Evolutionary conservation across 768 basidiomycete species (phyloP), one percentile per base, ranked within the genome.

Genomic region (Asterophora parasitica): DNA sequence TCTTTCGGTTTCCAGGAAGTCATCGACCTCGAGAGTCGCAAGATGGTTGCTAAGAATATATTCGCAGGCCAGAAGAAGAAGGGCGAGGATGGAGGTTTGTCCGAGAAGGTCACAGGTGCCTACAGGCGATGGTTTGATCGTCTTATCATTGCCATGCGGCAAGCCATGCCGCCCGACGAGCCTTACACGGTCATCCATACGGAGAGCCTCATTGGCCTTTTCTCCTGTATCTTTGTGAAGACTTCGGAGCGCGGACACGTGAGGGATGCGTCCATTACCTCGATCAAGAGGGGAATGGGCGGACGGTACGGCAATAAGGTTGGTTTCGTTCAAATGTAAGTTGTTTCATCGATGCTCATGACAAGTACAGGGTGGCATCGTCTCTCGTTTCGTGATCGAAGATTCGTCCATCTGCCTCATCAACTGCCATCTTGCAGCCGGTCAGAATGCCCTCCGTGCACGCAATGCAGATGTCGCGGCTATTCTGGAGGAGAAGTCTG

Each of bases 371-470:
- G 93, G 93, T 7, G 93, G 85, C 0, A 93, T 96, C 52, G 78
- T 93, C n/a, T 80, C 88, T 3, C 81, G 94, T 15, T 83, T 96
- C 51, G 79, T 93, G 6, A 75, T 98, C 37, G 92, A 92, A 50
- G 92, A 97, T 63, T 88, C 93, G 1, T 94, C 91, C 0, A 62
- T 97, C 11, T 98, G 95, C 66, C 87, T 96, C 59, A 82, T 98
- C 69, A 99, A 99, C 67, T 92, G 89, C 55, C 95, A 99, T 73
- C 78, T 99, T 50, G 95, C 94, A n/a, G 91, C 92, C 5, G 95
- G 95, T 1, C 94, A 97, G 59, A 77, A 79, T 47, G 86, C 88
- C 42, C 78, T 87, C 13, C 78, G 87, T 1, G 76, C 87, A 51
- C 77, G 95, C 13, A 96, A 96, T 57, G 81, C 85, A 2, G 95